Base-by-base conservation (phyloP, 148 eudicot genomes). In the Pouteria glomerata region DNA sequence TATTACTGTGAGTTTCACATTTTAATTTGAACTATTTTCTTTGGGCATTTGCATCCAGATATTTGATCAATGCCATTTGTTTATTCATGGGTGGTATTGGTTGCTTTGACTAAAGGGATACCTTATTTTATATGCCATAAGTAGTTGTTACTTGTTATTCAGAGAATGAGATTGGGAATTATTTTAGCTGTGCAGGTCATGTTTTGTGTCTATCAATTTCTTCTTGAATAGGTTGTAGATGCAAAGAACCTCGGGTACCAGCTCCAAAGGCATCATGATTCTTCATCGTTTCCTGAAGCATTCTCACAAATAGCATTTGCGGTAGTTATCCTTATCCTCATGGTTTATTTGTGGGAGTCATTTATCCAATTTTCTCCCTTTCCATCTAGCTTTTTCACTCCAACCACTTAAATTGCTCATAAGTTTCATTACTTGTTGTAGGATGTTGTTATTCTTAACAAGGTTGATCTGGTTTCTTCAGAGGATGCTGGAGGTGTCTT, bases 221-320 rank as follows among this genome's bases (percentile, higher is more conserved):
- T 64, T 27, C 47, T 74, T 82, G 72, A 53, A 69, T 76, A 94
- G 98, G 97, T 94, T 69, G 97, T 86, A 50, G 98, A 94, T 85
- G 98, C 97, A 75, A 91, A 82, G 79, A 94, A 94, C 72, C 98
- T 94, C 60, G 88, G 83, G 18, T 82, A 87, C 79, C 97, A 94
- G 84, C 89, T 94, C 67, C 86, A 83, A 76, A 79, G 79, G 59
- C 88, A 78, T 79, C 77, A 79, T 18, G 90, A 89, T 63, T 87
- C 97, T 7, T 87, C 98, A 35, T 87, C 93, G 21, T 94, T 91
- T 77, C 97, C 97, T 18, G 98, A 91, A 84, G 98, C 97, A 70
- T 91, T 83, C 75, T 76, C 85, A 74, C 98, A 94, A 76, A 91
- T 94, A 82, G 96, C 93, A 60, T 94, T 87, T 81, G 97, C 98